Percentiles rank a stretch among this genome's conserved stretches.
Conservation (phyloP, 768 basidiomycete genomes). For the Podaxis sp. region DNA sequence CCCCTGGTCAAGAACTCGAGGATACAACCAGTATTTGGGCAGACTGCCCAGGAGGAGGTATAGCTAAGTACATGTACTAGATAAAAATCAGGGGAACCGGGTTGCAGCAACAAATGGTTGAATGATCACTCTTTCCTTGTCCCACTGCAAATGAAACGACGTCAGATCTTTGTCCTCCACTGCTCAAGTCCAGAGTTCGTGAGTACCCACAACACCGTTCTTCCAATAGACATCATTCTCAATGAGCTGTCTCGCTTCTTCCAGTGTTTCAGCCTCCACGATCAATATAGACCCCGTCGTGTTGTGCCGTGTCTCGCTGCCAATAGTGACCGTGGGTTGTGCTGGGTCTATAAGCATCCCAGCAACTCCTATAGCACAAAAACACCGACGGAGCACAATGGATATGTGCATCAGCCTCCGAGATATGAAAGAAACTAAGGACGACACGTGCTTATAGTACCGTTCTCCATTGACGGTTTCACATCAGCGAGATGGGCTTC, state of each 20-base stretch:
- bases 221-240: constrained; percentile 35
- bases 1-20: not conserved
- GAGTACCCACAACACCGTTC: constrained; percentile 31
- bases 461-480: constrained; percentile 30
- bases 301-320: constrained; percentile 30
- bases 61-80: not conserved
- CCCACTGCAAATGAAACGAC: constrained; percentile 40
- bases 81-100: constrained; percentile 17
- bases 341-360: constrained; percentile 48
- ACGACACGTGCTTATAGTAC: constrained; percentile 35
- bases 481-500: constrained; percentile 38
- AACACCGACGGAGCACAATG: not conserved
- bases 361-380: constrained; percentile 33
- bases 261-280: constrained; percentile 46
- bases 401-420: not conserved
- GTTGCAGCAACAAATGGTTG: constrained; percentile 33
- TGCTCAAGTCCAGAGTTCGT: not conserved
- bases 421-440: not conserved
- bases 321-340: constrained; percentile 22
- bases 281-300: constrained; percentile 50
- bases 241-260: constrained; percentile 29
- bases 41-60: not conserved
- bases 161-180: not conserved
- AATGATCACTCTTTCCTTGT: constrained; percentile 51
- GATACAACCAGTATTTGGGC: not conserved